Base-by-base conservation (phyloP, 2,329 filamentous ascomycete genomes). In the Trichoderma hamatum region DNA sequence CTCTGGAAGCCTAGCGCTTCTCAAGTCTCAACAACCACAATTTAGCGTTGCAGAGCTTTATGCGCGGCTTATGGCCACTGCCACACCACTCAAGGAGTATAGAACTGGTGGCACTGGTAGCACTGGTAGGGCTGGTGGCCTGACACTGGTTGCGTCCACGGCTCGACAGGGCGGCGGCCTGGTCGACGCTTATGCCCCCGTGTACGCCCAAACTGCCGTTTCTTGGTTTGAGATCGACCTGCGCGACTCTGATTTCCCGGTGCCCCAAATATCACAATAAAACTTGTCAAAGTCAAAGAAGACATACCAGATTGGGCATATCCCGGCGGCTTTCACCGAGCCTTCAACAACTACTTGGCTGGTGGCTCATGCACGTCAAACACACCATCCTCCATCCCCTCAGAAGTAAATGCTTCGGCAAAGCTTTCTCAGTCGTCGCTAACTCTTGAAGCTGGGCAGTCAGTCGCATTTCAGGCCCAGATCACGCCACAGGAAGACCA, bases 1-100 rank as follows among this genome's bases (percentile, higher is more conserved):
- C 5, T 81, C 82, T 9, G 82, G 78, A 49, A 75, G 78, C 39
- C 73, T 75, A 39, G 78, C 77, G 36, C 74, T 81, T 30, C 73
- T 86, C 70, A 68, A 56, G 26, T 68, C 66, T 21, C 66, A 68
- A 19, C 49, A 55, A 11, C 66, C 66, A 30, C 58, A 55, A 14
- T 49, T 68, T 9, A 55, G 58, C 3, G 52, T 46, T 10, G 21
- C 28, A 16, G 21, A 62, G 46, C 58, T 62, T 5, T 68, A 9
- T 13, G 39, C 63, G 14, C 54, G 63, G 10, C 63, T 67, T 5
- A 59, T 67, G 28, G 49, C 54, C 3, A 51, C 63, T 3, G n/a
- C 63, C 1, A 21, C 4, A 26, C 63, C 54, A 19, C 54, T 56
- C 11, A 54, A 43, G n/a, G 66, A 54, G 28, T 61, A n/a, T n/a